phyloP scores from a whole-genome alignment of 2,329 filamentous ascomycete genomes.

The Penicillium sp. region DNA sequence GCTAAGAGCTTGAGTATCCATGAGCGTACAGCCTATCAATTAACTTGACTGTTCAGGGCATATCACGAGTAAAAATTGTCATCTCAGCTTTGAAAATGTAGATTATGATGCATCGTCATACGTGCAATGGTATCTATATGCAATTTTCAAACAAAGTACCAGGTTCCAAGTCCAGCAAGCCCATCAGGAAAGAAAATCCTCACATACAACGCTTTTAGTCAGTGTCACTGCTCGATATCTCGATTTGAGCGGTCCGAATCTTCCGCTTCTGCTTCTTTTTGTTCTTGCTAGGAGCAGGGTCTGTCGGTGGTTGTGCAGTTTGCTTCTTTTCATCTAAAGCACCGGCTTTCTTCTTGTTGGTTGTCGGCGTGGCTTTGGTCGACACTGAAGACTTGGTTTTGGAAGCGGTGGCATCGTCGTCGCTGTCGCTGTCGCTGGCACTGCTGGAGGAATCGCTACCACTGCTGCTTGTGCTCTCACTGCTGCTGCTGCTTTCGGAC shows the following conservation, averaged over 20 bases:
- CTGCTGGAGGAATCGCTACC: slow-evolving; percentile 20
- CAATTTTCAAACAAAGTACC: slow-evolving; percentile 7
- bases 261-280: slow-evolving; percentile 29
- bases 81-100: not conserved
- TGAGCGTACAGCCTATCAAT: too few relatives aligned
- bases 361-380: slow-evolving; percentile 6
- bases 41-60: not conserved
- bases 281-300: slow-evolving; percentile 16
- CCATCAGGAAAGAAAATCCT: too few relatives aligned
- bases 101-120: slow-evolving; percentile 3
- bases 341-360: slow-evolving; percentile 4
- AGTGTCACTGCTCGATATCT: slow-evolving; percentile 28
- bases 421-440: slow-evolving; percentile 25
- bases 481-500: slow-evolving; percentile 21
- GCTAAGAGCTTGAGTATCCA: too few relatives aligned
- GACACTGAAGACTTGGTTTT: slow-evolving; percentile 6
- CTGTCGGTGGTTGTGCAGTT: slow-evolving; percentile 2
- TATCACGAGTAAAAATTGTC: too few relatives aligned
- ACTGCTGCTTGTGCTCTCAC: slow-evolving; percentile 21
- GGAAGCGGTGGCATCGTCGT: slow-evolving; percentile 7
- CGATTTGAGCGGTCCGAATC: slow-evolving; percentile 21
- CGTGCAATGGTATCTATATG: slow-evolving; percentile 19
- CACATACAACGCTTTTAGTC: slow-evolving; percentile 13
- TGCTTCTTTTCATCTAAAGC: slow-evolving; percentile 11
- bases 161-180: too few relatives aligned